Base-by-base conservation (phyloP, 23 red algal species). In the Agarophyton chilense region DNA sequence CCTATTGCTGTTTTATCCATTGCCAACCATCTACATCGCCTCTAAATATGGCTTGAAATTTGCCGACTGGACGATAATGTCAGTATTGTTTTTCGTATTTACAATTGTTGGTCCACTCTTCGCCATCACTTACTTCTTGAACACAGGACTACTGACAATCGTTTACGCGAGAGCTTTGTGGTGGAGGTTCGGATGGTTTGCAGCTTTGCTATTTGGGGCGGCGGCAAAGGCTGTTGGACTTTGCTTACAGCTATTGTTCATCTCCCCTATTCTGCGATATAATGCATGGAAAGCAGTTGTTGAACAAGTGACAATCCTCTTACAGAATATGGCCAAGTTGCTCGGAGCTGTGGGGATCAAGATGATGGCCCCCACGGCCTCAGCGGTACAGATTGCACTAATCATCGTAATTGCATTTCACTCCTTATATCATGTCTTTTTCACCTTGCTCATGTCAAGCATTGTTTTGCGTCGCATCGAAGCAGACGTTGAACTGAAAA, bases 1-100 rank as follows among this genome's bases (percentile, higher is more conserved):
- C 78, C 42, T 94, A 12, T 28, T 94, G 13, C 92, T 94, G 53
- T 82, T 89, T 63, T 94, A 94, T 54, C 92, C 92, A 2, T 52
- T 94, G 29, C 92, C 92, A 9, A 53, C 77, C 0, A 75, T 94
- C 33, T 88, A 82, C 52, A 61, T 94, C 62, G 72, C 83, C 21
- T 60, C 78, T 13, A 78, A 77, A 26, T 89, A 73, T 53, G 92
- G 82, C 4, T 64, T 60, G 34, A 53, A 72, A 6, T 87, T 55
- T 42, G 92, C 82, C 2, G 38, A 55, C 43, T 52, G 44, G 24
- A 89, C 74, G 28, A 51, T 94, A 2, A 34, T 68, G 18, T 70
- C 77, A 25, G 38, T 78, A n/a, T 6, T 80, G 53, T 51, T 94
- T 52, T 54, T 94, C 34, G 63, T 94, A n/a, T 86, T 81, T 42